Conservation (phyloP, 495 filamentous ascomycete species). For the Chaetomium fimeti region DNA sequence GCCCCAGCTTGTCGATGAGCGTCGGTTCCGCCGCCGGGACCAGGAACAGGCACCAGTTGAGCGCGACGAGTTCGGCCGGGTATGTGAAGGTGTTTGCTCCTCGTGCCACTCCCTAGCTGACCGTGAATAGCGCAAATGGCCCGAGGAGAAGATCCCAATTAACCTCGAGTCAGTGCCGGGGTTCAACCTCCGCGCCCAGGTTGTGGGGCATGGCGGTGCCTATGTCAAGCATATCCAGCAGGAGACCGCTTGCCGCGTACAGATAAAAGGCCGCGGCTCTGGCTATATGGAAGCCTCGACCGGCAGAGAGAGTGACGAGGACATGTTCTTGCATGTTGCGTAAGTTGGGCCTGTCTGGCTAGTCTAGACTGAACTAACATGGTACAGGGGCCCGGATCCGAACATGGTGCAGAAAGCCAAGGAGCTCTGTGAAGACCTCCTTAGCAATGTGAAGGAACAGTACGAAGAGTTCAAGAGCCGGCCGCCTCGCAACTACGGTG, state of each 20-base stretch:
- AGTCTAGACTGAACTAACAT: slow-evolving; percentile 34
- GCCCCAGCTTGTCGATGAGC: slow-evolving; percentile 91
- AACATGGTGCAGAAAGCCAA: slow-evolving; percentile 83
- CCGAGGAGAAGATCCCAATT: slow-evolving; percentile 89
- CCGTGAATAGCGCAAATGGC: slow-evolving; percentile 85
- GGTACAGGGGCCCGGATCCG: slow-evolving; percentile 74
- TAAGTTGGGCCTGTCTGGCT: slow-evolving; percentile 47
- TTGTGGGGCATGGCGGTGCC: slow-evolving; percentile 87
- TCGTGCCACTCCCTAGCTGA: slow-evolving; percentile 36
- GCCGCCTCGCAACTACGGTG: slow-evolving; percentile 67
- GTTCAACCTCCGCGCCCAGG: slow-evolving; percentile 95
- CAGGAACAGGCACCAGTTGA: slow-evolving; percentile 87
- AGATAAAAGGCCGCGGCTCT: slow-evolving; percentile 97
- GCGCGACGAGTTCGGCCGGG: slow-evolving; percentile 89
- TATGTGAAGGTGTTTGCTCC: slow-evolving; percentile 46
- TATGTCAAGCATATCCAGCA: slow-evolving; percentile 98
- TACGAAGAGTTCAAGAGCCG: slow-evolving; percentile 89
- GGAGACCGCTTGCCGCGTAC: slow-evolving; percentile 89
- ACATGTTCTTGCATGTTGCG: slow-evolving; percentile 95
- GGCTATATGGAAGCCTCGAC: slow-evolving; percentile 87
- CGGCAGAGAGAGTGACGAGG: slow-evolving; percentile 83
- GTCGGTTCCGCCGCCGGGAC: slow-evolving; percentile 85
- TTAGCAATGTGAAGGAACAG: slow-evolving; percentile 76
- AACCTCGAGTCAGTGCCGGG: slow-evolving; percentile 85
- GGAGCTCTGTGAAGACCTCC: slow-evolving; percentile 81